These are phyloP conservation scores for Erythrophleum fordii DNA, from an alignment of 306 rosid genomes.

Conservation along the genomic window DNA sequence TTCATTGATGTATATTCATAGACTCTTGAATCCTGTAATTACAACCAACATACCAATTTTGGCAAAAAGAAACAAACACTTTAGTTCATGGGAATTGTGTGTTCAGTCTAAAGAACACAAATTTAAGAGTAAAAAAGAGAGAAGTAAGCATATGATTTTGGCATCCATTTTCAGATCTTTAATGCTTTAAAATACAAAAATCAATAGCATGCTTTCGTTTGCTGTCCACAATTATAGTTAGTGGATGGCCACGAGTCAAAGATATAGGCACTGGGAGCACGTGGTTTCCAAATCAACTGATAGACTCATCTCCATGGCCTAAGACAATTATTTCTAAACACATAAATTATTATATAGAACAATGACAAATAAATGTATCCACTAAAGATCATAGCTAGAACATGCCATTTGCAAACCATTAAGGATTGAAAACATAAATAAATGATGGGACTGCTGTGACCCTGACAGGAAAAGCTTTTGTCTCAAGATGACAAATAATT, in stretches of 20 bases:
- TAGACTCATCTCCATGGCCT: background rate
- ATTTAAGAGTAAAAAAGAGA: background rate
- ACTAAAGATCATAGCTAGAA: background rate
- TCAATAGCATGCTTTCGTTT: background rate
- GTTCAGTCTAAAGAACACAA: background rate
- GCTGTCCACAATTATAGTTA: background rate
- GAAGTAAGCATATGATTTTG: background rate
- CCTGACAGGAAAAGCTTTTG: background rate
- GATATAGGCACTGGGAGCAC: background rate
- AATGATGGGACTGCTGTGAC: background rate
- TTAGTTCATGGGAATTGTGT: background rate
- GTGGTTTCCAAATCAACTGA: background rate
- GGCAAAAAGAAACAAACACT: background rate
- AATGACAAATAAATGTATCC: background rate
- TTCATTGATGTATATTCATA: slow-evolving; percentile 83
- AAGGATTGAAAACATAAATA: background rate
- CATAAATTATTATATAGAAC: background rate
- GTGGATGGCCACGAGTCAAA: background rate
- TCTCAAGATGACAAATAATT: background rate
- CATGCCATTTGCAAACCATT: background rate
- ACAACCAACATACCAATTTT: slow-evolving; percentile 18
- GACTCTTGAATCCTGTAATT: slow-evolving; percentile 57
- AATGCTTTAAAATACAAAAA: background rate
- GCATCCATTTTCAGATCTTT: background rate
- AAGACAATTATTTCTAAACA: background rate